These are phyloP conservation scores for Stereocaulon alpinum DNA, from an alignment of 495 filamentous ascomycete genomes.

Conservation along the genomic window DNA sequence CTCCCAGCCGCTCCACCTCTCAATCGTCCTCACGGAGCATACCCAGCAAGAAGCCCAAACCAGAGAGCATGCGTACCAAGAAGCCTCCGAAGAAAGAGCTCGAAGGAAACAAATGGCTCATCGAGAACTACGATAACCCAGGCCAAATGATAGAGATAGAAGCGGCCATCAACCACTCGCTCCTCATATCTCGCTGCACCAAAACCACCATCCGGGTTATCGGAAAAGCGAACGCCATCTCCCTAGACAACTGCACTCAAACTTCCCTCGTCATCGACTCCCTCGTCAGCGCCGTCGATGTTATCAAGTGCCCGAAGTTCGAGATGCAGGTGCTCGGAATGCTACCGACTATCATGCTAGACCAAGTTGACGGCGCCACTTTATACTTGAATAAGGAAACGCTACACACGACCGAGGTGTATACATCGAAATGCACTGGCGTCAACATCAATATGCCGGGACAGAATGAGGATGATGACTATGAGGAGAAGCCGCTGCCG, in stretches of 20 bases:
- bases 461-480: constrained; percentile 55
- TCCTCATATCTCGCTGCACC: constrained; percentile 84
- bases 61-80: constrained; percentile 84
- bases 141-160: constrained; percentile 60
- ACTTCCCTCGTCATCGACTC: constrained; percentile 79
- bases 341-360: constrained; percentile 77
- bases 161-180: constrained; percentile 72
- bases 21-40: constrained; percentile 41
- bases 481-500: constrained; percentile 73
- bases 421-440: constrained; percentile 70
- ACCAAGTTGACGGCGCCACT: constrained; percentile 84
- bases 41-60: constrained; percentile 89
- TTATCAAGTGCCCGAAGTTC: constrained; percentile 89
- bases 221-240: constrained; percentile 91
- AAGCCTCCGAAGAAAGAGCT: constrained; percentile 87
- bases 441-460: constrained; percentile 78
- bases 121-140: constrained; percentile 89
- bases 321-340: constrained; percentile 77
- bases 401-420: constrained; percentile 60
- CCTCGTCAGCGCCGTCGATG: constrained; percentile 81
- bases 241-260: constrained; percentile 79
- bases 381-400: constrained; percentile 77
- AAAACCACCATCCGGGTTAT: constrained; percentile 80
- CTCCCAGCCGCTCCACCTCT: constrained; percentile 42
- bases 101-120: constrained; percentile 90